phyloP scores from a whole-genome alignment of 2,329 filamentous ascomycete species.

The Alternaria viburni region DNA sequence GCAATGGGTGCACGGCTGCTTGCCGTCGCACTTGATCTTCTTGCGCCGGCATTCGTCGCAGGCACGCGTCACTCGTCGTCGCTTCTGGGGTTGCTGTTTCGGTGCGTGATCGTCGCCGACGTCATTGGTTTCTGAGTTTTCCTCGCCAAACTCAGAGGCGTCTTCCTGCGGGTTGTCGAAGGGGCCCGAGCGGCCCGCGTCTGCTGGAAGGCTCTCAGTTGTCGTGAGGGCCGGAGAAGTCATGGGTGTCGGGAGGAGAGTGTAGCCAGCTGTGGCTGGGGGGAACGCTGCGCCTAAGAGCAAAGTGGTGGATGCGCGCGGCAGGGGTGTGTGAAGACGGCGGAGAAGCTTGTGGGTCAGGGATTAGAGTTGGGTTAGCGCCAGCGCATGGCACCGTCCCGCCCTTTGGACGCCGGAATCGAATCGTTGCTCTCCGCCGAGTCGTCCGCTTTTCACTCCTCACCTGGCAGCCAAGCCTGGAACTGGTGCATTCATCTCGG shows the following conservation, averaged over 20 bases:
- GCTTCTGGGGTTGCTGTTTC: slow-evolving; percentile 49
- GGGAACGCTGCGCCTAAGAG: slow-evolving; percentile 40
- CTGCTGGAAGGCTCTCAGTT: slow-evolving; percentile 39
- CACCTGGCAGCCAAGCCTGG: slow-evolving; percentile 16
- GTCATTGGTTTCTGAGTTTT: slow-evolving; percentile 43
- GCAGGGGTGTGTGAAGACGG: slow-evolving; percentile 32
- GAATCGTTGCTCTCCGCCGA: slow-evolving; percentile 37
- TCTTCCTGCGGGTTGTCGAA: slow-evolving; percentile 40
- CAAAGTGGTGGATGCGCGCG: slow-evolving; percentile 34
- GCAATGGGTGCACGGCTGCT: slow-evolving; percentile 78
- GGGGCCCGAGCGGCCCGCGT: slow-evolving; percentile 32
- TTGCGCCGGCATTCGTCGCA: slow-evolving; percentile 54
- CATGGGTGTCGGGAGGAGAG: slow-evolving; percentile 42
- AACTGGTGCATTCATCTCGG: slow-evolving; percentile 8
- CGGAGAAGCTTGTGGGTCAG: slow-evolving; percentile 37
- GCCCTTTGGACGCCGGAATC: slow-evolving; percentile 35
- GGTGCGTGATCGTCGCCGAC: slow-evolving; percentile 41
- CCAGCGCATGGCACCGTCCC: slow-evolving; percentile 37
- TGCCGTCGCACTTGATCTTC: slow-evolving; percentile 63
- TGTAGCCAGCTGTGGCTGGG: slow-evolving; percentile 37
- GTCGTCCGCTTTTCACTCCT: slow-evolving; percentile 29
- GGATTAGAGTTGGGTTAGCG: slow-evolving; percentile 42
- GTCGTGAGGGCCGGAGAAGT: slow-evolving; percentile 42
- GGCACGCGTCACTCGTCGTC: slow-evolving; percentile 53
- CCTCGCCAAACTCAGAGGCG: slow-evolving; percentile 38